phyloP scores from a whole-genome alignment of 805 yeast genomes.

The Blastobotrys muscicola region DNA sequence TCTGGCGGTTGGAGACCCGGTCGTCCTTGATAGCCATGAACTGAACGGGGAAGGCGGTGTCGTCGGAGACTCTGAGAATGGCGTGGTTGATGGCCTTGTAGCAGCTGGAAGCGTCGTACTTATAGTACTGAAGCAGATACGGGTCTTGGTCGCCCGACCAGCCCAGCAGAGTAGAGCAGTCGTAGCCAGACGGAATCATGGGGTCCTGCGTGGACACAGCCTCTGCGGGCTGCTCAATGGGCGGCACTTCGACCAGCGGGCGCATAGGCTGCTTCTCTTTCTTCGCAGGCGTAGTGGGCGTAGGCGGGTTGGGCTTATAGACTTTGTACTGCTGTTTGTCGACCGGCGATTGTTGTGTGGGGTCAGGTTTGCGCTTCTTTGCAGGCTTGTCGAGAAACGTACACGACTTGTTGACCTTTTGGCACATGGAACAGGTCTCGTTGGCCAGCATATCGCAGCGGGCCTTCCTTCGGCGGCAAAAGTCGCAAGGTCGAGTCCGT shows the following conservation, averaged over 20 bases:
- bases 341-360: not conserved
- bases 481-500: constrained; percentile 16
- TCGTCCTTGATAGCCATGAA: constrained; percentile 16
- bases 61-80: constrained; percentile 17
- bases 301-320: not conserved
- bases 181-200: constrained; percentile 20
- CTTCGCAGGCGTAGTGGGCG: not conserved
- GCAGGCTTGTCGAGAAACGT: constrained; percentile 15
- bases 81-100: constrained; percentile 23
- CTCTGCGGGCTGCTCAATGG: constrained; percentile 10
- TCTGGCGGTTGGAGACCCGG: not conserved
- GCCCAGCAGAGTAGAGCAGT: constrained; percentile 23
- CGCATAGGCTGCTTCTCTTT: not conserved
- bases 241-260: constrained; percentile 9
- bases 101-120: constrained; percentile 15
- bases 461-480: constrained; percentile 15
- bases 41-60: constrained; percentile 20
- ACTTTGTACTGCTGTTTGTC: not conserved
- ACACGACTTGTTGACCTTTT: constrained; percentile 10
- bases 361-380: constrained; percentile 7
- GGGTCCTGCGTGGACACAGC: constrained; percentile 10
- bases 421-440: constrained; percentile 12
- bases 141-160: constrained; percentile 28
- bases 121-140: constrained; percentile 19
- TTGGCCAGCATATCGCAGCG: constrained; percentile 13